Evolutionary conservation across 2,329 filamentous ascomycete species (phyloP), one percentile per base, ranked within the genome.

Genomic region (Xylariaceae sp.): DNA sequence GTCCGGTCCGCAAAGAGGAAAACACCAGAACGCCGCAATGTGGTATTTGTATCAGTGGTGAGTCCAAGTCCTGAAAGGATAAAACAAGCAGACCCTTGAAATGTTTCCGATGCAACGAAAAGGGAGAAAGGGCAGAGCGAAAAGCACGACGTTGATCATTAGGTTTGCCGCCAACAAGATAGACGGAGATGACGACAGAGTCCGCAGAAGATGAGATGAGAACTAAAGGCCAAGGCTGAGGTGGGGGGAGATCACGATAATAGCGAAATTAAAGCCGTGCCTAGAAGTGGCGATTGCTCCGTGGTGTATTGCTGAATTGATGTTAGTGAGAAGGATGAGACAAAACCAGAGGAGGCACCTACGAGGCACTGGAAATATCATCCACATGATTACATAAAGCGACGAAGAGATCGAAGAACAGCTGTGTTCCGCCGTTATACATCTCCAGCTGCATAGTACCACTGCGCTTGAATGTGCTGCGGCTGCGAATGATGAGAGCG

Each of bases 401-500:
- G 47, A 96, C 93, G 73, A 96, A 97, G 40, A 96, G 80, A 71
- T 96, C 93, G 72, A 96, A 97, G 79, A 96, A 96, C 57, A 96
- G 80, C 69, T 90, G 84, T 1, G 81, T 90, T 51, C 91, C 91
- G 24, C 93, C 93, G 60, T 86, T 85, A 73, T 90, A 90, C 92
- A 97, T 96, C 78, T 96, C 92, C 65, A 91, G 85, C 76, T 96
- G 93, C 92, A 96, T 96, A 3, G 92, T 96, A 52, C 92, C 92
- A 75, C 92, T 96, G 53, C 91, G 84, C 81, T 96, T 96, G 77
- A 97, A 96, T 2, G 91, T 96, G 70, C 85, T 84, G 65, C 93
- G 86, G 67, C 89, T 91, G 64, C 92, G 87, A 71, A 96, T 96
- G 75, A 96, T 96, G 70, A 96, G 86, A 16, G 93, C 92, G 33